Conservation (phyloP, 805 yeast genomes). For the Saccharomycopsis oosterbeekiorum region DNA sequence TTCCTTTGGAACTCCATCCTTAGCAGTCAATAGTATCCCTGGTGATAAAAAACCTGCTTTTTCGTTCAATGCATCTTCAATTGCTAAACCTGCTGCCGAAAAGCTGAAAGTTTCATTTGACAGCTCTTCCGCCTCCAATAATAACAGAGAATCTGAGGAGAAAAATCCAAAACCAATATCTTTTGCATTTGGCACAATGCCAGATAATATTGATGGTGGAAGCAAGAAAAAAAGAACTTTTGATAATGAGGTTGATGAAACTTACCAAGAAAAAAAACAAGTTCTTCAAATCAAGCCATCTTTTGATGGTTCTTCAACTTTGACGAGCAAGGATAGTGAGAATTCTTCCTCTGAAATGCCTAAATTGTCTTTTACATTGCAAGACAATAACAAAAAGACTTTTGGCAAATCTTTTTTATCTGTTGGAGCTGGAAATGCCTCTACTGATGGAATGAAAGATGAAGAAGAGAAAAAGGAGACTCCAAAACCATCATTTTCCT, state of each 20-base stretch:
- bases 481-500: constrained; percentile 2
- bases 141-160: not conserved
- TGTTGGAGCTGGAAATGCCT: not conserved
- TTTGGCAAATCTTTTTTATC: not conserved
- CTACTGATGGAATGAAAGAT: not conserved
- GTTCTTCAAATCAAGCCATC: not conserved
- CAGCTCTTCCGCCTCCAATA: not conserved
- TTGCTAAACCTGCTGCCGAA: not conserved
- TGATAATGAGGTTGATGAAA: not conserved
- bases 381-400: not conserved
- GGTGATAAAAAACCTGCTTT: not conserved
- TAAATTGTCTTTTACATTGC: not conserved
- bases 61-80: not conserved
- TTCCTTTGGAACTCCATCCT: not conserved
- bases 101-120: not conserved
- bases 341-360: not conserved
- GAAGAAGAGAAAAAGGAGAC: not conserved
- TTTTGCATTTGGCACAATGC: not conserved
- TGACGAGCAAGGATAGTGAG: not conserved
- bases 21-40: not conserved
- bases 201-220: not conserved
- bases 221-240: not conserved
- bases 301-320: not conserved
- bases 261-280: not conserved
- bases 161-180: not conserved